Evolutionary conservation across 2,329 filamentous ascomycete species (phyloP).

Genomic region (Ceratocystis lukuohia): DNA sequence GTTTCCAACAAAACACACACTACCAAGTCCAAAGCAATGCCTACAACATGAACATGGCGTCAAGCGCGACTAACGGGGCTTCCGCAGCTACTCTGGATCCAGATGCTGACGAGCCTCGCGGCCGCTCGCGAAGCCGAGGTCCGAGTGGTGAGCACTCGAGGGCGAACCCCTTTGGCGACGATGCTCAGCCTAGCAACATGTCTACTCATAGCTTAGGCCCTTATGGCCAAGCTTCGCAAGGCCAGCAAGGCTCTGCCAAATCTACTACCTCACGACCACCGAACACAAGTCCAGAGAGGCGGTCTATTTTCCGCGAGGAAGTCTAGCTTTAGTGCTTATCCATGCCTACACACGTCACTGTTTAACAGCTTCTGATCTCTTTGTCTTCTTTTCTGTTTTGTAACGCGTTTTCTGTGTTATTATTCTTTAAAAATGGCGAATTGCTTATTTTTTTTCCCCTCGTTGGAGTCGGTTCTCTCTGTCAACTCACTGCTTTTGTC

Average conservation of each 20-base stretch:
- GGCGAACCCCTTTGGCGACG: constrained; percentile 59
- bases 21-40: constrained; percentile 28
- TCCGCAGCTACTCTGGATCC: constrained; percentile 21
- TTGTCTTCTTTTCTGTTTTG: background rate
- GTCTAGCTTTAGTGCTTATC: constrained; percentile 32
- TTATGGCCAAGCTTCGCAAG: constrained; percentile 27
- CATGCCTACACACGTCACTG: background rate
- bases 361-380: background rate
- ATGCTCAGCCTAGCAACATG: constrained; percentile 47
- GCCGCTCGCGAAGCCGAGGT: constrained; percentile 33
- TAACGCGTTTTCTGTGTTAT: background rate
- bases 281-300: constrained; percentile 52
- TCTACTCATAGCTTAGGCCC: constrained; percentile 61
- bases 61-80: constrained; percentile 26
- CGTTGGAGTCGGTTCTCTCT: constrained; percentile 1
- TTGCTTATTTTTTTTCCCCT: background rate
- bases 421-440: background rate
- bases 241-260: constrained; percentile 22
- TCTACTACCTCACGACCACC: constrained; percentile 23
- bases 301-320: constrained; percentile 57
- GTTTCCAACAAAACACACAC: constrained; percentile 16
- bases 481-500: background rate
- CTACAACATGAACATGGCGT: constrained; percentile 38
- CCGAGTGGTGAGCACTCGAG: constrained; percentile 27
- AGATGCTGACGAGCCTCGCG: constrained; percentile 22